phyloP scores from a whole-genome alignment of 2,329 filamentous ascomycete genomes.

The Nectriaceae sp. region DNA sequence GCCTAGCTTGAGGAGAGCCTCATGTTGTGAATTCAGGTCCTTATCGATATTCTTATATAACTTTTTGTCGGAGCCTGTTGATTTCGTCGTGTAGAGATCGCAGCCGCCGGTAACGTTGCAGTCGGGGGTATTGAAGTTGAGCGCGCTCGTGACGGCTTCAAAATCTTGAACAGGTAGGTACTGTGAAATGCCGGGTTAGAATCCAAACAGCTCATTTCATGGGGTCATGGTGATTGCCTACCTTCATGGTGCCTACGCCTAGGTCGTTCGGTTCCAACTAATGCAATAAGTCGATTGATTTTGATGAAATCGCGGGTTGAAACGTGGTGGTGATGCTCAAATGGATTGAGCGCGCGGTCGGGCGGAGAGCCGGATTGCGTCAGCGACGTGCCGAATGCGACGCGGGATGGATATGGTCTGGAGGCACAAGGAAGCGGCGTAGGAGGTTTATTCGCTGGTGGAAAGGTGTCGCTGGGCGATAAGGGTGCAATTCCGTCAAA shows the following conservation, averaged over 20 bases:
- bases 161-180: conserved; percentile 91
- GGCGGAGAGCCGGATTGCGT: conserved; percentile 29
- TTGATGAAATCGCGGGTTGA: not conserved
- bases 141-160: conserved; percentile 85
- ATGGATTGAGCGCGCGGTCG: conserved; percentile 17
- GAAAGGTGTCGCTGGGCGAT: too few species aligned
- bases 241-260: conserved; percentile 39
- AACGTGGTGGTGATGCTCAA: conserved; percentile 12
- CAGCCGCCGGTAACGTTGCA: conserved; percentile 91
- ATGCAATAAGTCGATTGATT: not conserved
- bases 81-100: conserved; percentile 97
- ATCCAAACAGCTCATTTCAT: not conserved
- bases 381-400: conserved; percentile 31
- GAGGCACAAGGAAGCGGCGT: conserved; percentile 2
- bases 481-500: too few species aligned
- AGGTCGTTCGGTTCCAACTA: not conserved
- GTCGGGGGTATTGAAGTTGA: conserved; percentile 95
- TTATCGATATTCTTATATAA: conserved; percentile 94
- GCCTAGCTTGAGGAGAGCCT: conserved; percentile 81
- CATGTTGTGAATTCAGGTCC: conserved; percentile 88
- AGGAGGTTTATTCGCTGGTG: not conserved
- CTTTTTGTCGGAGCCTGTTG: conserved; percentile 93
- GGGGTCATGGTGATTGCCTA: conserved; percentile 20
- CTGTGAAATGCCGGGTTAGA: conserved; percentile 48
- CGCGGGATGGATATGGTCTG: conserved; percentile 9